These are phyloP conservation scores for Nymphaea colorata DNA, from an alignment of 164 flowering plant genomes.

Conservation along the genomic window DNA sequence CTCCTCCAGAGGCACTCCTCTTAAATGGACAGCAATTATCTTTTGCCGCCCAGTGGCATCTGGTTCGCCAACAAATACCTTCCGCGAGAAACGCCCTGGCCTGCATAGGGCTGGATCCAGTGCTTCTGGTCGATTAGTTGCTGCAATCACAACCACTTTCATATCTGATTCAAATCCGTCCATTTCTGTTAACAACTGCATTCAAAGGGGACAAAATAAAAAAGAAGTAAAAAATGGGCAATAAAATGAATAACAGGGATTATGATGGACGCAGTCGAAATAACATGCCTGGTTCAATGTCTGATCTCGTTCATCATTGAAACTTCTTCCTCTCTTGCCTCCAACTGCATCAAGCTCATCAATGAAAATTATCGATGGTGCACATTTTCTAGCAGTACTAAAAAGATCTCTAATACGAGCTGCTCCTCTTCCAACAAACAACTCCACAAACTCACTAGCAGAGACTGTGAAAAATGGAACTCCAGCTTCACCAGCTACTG, in stretches of 20 bases:
- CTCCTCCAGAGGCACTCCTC: conserved; percentile 87
- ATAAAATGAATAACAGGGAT: background rate
- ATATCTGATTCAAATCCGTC: conserved; percentile 95
- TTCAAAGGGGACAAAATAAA: background rate
- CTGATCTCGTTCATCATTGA: conserved; percentile 97
- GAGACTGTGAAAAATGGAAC: conserved; percentile 92
- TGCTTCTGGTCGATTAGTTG: conserved; percentile 95
- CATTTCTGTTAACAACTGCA: conserved; percentile 94
- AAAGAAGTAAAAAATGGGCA: background rate
- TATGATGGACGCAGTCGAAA: background rate
- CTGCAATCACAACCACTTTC: conserved; percentile 85
- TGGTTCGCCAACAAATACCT: conserved; percentile 87
- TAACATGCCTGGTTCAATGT: conserved; percentile 76
- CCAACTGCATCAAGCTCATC: conserved; percentile 99
- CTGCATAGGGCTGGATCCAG: conserved; percentile 92
- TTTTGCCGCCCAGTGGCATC: conserved; percentile 79
- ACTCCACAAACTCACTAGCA: conserved; percentile 97
- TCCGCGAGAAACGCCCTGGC: conserved; percentile 97
- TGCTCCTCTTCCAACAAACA: conserved; percentile 99
- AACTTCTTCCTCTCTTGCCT: conserved; percentile 94
- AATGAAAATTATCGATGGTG: conserved; percentile 93
- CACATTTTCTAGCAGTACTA: conserved; percentile 62
- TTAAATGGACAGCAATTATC: conserved; percentile 81
- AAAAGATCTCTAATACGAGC: conserved; percentile 96
- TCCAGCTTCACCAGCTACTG: conserved; percentile 99